Percentiles rank a stretch among this genome's conserved stretches.
Evolutionary conservation across 2,329 filamentous ascomycete species (phyloP).

Genomic region (Hypoxylon sp.): DNA sequence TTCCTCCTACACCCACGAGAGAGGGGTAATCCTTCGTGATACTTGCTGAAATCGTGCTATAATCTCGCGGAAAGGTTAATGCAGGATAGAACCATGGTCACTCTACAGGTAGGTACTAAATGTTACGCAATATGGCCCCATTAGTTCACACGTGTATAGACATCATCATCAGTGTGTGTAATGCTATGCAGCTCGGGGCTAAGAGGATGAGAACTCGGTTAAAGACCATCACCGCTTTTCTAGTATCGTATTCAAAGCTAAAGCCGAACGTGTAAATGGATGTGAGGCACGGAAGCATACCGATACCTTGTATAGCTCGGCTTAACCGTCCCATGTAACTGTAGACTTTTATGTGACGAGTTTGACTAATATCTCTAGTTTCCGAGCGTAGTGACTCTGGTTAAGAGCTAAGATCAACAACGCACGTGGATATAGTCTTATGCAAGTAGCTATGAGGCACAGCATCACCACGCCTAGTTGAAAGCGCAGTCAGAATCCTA

Average conservation of each 20-base stretch:
- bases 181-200: background rate
- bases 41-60: background rate
- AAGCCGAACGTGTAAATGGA: background rate
- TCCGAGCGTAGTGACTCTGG: background rate
- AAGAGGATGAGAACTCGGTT: background rate
- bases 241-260: background rate
- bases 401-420: background rate
- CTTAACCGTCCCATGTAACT: background rate
- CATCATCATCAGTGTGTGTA: background rate
- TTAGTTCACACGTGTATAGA: background rate
- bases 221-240: background rate
- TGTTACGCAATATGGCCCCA: background rate
- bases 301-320: background rate
- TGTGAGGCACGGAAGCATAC: background rate
- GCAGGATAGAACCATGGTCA: background rate
- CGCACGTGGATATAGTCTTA: constrained; percentile 10
- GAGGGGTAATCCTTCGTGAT: background rate
- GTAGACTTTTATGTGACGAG: background rate
- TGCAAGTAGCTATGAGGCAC: constrained; percentile 14
- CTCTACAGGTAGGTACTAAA: no score
- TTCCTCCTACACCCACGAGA: background rate
- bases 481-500: constrained; percentile 7
- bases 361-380: background rate
- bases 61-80: background rate
- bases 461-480: background rate